These are phyloP conservation scores for Dichotomopilus funicola DNA, from an alignment of 2,329 filamentous ascomycete species.

Conservation along the genomic window DNA sequence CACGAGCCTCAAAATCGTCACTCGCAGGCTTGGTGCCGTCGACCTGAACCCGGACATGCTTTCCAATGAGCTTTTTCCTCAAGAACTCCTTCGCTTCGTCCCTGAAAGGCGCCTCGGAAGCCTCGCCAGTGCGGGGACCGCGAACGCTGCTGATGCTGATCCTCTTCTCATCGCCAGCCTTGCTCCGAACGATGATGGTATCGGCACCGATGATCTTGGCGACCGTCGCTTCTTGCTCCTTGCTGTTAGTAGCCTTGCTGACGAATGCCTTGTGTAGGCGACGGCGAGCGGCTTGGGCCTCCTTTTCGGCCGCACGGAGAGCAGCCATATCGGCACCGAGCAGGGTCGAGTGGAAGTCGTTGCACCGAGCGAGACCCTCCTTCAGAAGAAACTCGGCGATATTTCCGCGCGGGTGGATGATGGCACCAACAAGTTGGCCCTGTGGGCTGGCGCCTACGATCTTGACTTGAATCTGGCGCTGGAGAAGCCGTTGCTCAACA, in stretches of 20 bases:
- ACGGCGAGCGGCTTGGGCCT: constrained; percentile 68
- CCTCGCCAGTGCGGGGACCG: constrained; percentile 82
- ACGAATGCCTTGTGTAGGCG: constrained; percentile 79
- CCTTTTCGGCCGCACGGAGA: constrained; percentile 79
- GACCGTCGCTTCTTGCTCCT: constrained; percentile 73
- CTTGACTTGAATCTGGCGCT: constrained; percentile 75
- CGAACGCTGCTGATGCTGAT: constrained; percentile 89
- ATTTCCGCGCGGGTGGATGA: constrained; percentile 85
- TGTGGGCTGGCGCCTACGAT: constrained; percentile 85
- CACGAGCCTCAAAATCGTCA: constrained; percentile 88
- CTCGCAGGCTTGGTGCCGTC: constrained; percentile 86
- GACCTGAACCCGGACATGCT: constrained; percentile 82
- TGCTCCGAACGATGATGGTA: constrained; percentile 78
- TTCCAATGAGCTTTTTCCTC: constrained; percentile 89
- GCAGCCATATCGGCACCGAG: constrained; percentile 81
- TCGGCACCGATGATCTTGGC: constrained; percentile 83
- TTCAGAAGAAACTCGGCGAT: constrained; percentile 88
- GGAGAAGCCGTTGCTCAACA: constrained; percentile 77
- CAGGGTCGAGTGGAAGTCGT: constrained; percentile 91
- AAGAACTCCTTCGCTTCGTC: constrained; percentile 95
- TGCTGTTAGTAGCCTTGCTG: constrained; percentile 56
- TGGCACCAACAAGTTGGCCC: constrained; percentile 79
- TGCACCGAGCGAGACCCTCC: constrained; percentile 84
- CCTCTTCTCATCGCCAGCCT: constrained; percentile 78
- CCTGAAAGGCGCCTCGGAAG: constrained; percentile 79